Conservation (phyloP, 2,329 filamentous ascomycete species). For the Sporothrix dimorphospora region DNA sequence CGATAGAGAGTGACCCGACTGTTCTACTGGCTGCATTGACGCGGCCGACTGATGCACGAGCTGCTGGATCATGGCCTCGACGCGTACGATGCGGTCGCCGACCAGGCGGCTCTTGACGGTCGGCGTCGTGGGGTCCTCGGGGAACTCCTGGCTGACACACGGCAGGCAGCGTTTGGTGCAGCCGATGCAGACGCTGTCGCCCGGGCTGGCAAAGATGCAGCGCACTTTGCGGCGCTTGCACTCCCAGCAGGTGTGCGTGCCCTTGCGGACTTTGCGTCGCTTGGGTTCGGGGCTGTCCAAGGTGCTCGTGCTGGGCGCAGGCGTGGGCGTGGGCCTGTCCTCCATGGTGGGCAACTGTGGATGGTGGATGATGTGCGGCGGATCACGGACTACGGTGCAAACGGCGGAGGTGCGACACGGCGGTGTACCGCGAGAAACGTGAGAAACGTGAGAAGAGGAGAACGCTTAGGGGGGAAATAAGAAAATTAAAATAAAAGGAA, state of each 20-base stretch:
- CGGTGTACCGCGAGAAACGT: background rate
- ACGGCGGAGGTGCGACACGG: background rate
- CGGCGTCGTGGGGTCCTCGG: constrained; percentile 37
- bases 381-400: background rate
- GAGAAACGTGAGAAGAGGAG: background rate
- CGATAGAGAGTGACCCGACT: too few relatives aligned
- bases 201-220: constrained; percentile 48
- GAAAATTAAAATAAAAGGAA: background rate
- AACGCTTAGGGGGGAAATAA: too few relatives aligned
- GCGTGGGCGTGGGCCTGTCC: background rate
- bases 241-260: constrained; percentile 59
- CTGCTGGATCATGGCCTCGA: constrained; percentile 31
- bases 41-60: constrained; percentile 21
- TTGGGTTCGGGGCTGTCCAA: constrained; percentile 7
- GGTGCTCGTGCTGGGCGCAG: background rate
- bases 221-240: constrained; percentile 58
- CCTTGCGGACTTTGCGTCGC: constrained; percentile 32
- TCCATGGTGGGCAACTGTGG: background rate
- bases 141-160: constrained; percentile 54
- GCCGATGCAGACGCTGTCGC: constrained; percentile 47
- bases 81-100: constrained; percentile 31
- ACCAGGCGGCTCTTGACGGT: constrained; percentile 30
- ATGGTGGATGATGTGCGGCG: background rate
- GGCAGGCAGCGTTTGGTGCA: constrained; percentile 48
- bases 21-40: too few relatives aligned